Percentiles rank a stretch among this genome's conserved stretches.
Evolutionary conservation across 75 land plant species (phyloP).

Genomic region (Selaginella moellendorffii): DNA sequence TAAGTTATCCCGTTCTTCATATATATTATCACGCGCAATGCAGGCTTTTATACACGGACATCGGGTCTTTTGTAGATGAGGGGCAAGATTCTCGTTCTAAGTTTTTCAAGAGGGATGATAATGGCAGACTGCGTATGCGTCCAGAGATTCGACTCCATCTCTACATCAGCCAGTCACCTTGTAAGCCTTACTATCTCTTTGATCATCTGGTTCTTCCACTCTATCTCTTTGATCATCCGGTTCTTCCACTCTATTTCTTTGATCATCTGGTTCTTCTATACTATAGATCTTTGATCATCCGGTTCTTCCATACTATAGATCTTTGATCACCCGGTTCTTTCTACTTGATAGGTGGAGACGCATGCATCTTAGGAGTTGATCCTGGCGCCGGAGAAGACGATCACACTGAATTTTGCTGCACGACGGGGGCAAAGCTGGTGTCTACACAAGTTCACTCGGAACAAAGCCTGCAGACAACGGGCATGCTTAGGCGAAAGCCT

Average conservation of each 20-base stretch:
- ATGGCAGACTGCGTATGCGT: slow-evolving; percentile 16
- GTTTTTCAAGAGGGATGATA: slow-evolving; percentile 22
- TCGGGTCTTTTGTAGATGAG: slow-evolving; percentile 25
- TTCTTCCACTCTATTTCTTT: too few relatives aligned
- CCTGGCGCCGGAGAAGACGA: too few relatives aligned
- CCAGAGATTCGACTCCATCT: slow-evolving; percentile 56
- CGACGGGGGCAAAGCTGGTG: neutral
- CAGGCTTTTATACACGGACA: slow-evolving; percentile 69
- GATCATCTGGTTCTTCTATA: too few relatives aligned
- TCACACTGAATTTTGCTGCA: too few relatives aligned
- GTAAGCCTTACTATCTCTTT: too few relatives aligned
- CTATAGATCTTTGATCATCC: too few relatives aligned
- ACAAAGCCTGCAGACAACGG: slow-evolving; percentile 23
- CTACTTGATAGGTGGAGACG: slow-evolving; percentile 46
- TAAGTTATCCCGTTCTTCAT: slow-evolving; percentile 18
- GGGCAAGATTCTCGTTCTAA: neutral
- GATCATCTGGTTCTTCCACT: too few relatives aligned
- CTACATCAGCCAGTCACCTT: slow-evolving; percentile 77
- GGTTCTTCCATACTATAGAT: neutral
- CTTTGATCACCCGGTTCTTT: neutral
- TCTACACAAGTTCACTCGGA: too few relatives aligned
- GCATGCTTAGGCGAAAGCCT: slow-evolving; percentile 78
- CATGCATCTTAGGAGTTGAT: slow-evolving; percentile 46
- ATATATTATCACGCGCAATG: neutral
- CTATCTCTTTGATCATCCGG: too few relatives aligned